A percentile compares a stretch with the other conserved stretches of the same genome.
Evolutionary conservation across 306 rosid genomes (phyloP).

Genomic region (Corylus avellana): DNA sequence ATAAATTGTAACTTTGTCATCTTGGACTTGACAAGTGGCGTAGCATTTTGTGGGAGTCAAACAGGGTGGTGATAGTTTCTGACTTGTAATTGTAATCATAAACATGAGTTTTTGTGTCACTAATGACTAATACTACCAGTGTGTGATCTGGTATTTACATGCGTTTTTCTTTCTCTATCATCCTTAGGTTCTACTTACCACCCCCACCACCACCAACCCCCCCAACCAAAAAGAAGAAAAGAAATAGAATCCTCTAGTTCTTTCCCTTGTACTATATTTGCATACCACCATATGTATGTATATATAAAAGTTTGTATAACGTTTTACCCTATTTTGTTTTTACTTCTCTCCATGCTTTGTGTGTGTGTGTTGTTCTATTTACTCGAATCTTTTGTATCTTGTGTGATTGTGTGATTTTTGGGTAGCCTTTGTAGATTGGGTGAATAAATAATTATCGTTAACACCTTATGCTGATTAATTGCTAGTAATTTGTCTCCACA

Average conservation of each 20-base stretch:
- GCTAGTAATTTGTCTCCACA: too few relatives aligned
- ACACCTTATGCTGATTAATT: too few relatives aligned
- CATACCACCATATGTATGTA: too few relatives aligned
- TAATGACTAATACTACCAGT: neutral
- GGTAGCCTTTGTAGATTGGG: too few relatives aligned
- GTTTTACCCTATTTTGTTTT: too few relatives aligned
- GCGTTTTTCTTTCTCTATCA: neutral
- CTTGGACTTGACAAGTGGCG: neutral
- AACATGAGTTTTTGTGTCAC: neutral
- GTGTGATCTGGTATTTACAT: neutral
- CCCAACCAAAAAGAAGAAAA: too few relatives aligned
- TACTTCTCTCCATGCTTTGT: neutral
- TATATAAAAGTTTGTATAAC: too few relatives aligned
- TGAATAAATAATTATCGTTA: too few relatives aligned
- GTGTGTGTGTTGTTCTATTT: too few relatives aligned
- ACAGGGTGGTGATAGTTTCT: neutral
- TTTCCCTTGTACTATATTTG: too few relatives aligned
- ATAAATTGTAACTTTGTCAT: neutral
- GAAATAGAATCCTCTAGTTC: too few relatives aligned
- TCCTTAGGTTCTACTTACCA: neutral
- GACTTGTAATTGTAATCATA: neutral
- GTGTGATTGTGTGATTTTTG: neutral
- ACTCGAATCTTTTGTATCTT: neutral
- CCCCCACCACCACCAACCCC: neutral
- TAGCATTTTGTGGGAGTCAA: too few relatives aligned